Evolutionary conservation across 371 early-diverging fungal genomes (phyloP), one percentile per base, ranked within the genome.

Genomic region (Apophysomyces elegans): DNA sequence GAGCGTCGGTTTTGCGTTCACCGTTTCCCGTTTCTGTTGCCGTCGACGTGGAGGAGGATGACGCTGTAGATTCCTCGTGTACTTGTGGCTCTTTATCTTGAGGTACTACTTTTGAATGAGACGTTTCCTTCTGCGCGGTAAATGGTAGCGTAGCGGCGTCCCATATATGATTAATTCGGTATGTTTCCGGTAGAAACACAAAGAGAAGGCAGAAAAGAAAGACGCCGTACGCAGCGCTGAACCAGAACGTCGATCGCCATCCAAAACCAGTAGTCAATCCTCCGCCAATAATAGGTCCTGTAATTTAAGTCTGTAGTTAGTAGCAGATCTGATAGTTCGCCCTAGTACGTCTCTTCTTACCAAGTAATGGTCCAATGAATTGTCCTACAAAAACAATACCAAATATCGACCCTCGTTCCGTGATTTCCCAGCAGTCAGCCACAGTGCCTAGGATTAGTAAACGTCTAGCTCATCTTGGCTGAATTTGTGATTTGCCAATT

Each of bases 221-320:
- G 4, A 79, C 71, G 36, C 88, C 86, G 67, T 87, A 81, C 26
- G 81, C 86, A n/a, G 86, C 74, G 68, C 88, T 83, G 59, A 90
- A 75, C 85, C 89, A 90, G 65, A 90, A 91, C 39, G 86, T 86
- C 36, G 83, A 80, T n/a, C 88, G 73, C 93, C 93, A 92, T 4
- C 88, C 70, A 16, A 67, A 46, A 0, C 58, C 67, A 32, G 72
- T 72, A 7, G 73, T 74, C 12, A 91, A 71, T 3, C 70, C 68
- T 8, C 79, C 79, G 7, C 79, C 82, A 37, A 79, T 57, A 46
- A 81, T 75, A 21, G 82, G 82, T 1, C 80, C 77, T 75, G 13
- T n/a, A 16, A 5, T n/a, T n/a, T 37, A 16, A 6, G 4, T 45
- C 13, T 13, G 13, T 13, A 13, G 0, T 45, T 18, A 45, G 46